Evolutionary conservation across 768 basidiomycete species (phyloP).

Genomic region (Russula vinacea): DNA sequence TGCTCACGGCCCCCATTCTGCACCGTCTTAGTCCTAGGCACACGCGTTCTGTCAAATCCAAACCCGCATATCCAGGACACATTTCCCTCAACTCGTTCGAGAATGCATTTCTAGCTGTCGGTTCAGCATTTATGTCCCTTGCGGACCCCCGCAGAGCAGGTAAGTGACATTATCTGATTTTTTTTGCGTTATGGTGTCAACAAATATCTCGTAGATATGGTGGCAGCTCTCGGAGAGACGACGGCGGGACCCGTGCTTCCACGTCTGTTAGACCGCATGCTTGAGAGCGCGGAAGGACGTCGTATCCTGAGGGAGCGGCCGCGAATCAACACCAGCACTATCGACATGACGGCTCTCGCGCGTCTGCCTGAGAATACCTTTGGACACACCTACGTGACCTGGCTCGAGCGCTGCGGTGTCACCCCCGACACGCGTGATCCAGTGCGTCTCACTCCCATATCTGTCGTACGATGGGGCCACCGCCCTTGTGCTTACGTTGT

Average conservation of each 20-base stretch:
- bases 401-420: constrained; percentile 84
- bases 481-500: constrained; percentile 15
- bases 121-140: constrained; percentile 80
- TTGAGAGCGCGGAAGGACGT: constrained; percentile 76
- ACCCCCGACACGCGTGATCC: constrained; percentile 93
- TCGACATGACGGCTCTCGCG: constrained; percentile 67
- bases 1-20: neutral
- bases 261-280: constrained; percentile 71
- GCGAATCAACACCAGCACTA: constrained; percentile 67
- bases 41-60: constrained; percentile 24
- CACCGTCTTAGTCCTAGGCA: neutral
- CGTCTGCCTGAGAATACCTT: constrained; percentile 75
- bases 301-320: constrained; percentile 82
- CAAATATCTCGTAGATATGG: constrained; percentile 66
- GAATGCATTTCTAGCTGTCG: constrained; percentile 78
- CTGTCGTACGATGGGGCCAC: neutral
- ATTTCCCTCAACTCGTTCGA: constrained; percentile 81
- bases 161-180: constrained; percentile 39
- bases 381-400: constrained; percentile 81
- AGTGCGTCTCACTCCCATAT: constrained; percentile 44
- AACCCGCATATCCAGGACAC: constrained; percentile 69
- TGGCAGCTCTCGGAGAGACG: constrained; percentile 91
- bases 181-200: neutral
- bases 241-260: constrained; percentile 80
- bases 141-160: constrained; percentile 81